phyloP scores from a whole-genome alignment of 768 basidiomycete genomes.

The Pisolithus tinctorius region DNA sequence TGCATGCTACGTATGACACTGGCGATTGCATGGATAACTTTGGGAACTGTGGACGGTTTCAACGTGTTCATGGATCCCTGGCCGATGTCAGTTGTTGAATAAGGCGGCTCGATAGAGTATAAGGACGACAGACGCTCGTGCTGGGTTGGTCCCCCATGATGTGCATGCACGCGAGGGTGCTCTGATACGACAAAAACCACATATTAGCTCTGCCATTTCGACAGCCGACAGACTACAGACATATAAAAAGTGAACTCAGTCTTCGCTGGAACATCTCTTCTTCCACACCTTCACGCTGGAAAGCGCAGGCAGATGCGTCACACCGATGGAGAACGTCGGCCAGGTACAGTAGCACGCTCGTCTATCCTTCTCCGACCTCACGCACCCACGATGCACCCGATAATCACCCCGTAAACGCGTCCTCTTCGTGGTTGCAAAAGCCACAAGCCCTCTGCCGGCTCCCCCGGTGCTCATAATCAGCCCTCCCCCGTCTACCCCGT shows the following conservation, averaged over 20 bases:
- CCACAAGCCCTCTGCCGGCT: constrained; percentile 10
- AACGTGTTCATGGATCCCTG: constrained; percentile 11
- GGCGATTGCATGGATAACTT: constrained; percentile 7
- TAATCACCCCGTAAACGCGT: constrained; percentile 20
- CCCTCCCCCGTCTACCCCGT: constrained; percentile 31
- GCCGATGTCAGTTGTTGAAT: neutral
- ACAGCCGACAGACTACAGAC: constrained; percentile 6
- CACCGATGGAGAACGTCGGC: constrained; percentile 32
- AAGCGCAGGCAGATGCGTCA: constrained; percentile 28
- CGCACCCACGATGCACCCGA: constrained; percentile 17
- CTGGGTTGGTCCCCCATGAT: neutral
- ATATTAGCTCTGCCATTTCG: constrained; percentile 4
- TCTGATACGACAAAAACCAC: constrained; percentile 3
- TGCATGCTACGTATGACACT: constrained; percentile 5
- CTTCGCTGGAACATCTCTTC: constrained; percentile 25
- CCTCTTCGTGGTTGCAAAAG: constrained; percentile 21
- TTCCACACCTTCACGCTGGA: constrained; percentile 22
- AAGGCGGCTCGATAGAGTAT: constrained; percentile 3
- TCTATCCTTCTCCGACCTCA: constrained; percentile 25
- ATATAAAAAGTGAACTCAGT: constrained; percentile 24
- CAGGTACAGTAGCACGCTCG: constrained; percentile 26
- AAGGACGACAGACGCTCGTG: constrained; percentile 10
- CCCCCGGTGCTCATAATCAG: constrained; percentile 13
- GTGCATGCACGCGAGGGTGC: constrained; percentile 3
- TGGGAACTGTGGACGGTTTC: constrained; percentile 13